Conservation (phyloP, 2,329 filamentous ascomycete species). For the Podosphaera aphanis region DNA sequence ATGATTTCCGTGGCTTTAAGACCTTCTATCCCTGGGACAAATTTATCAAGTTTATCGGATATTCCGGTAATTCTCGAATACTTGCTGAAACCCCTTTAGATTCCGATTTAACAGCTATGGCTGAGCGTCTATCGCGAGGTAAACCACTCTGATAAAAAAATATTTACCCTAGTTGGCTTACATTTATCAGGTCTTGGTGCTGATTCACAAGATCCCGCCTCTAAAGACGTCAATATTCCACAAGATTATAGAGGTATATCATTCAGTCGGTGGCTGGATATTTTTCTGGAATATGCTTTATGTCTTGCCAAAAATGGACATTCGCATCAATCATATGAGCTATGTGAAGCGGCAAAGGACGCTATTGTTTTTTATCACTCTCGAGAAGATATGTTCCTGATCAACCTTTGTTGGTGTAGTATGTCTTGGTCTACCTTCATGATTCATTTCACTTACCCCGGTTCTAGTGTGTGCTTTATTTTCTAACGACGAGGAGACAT, state of each 20-base stretch:
- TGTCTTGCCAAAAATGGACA: conserved; percentile 45
- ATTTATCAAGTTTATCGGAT: conserved; percentile 33
- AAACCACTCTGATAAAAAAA: neutral
- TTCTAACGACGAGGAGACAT: conserved; percentile 56
- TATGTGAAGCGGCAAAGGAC: conserved; percentile 54
- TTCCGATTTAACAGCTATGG: conserved; percentile 11
- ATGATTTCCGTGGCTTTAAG: conserved; percentile 39
- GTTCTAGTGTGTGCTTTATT: conserved; percentile 52
- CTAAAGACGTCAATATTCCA: conserved; percentile 8
- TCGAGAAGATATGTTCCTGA: conserved; percentile 41
- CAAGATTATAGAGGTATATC: conserved; percentile 46
- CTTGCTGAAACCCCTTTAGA: conserved; percentile 12
- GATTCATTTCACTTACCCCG: conserved; percentile 3
- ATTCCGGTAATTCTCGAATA: conserved; percentile 6
- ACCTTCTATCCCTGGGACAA: conserved; percentile 45
- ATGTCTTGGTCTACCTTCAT: conserved; percentile 15
- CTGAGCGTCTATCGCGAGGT: conserved; percentile 13
- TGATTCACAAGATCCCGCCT: conserved; percentile 5
- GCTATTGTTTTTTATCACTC: conserved; percentile 64
- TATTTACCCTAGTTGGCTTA: conserved; percentile 4
- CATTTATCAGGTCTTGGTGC: conserved; percentile 10
- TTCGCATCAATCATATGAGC: conserved; percentile 50
- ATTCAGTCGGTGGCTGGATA: conserved; percentile 68
- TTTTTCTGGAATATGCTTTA: conserved; percentile 74
- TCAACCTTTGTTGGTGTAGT: conserved; percentile 58